Percentiles rank a stretch among this genome's conserved stretches.
These are phyloP conservation scores for Elongisporangium anandrum DNA, from an alignment of 352 stramenopile species.

Conservation along the genomic window DNA sequence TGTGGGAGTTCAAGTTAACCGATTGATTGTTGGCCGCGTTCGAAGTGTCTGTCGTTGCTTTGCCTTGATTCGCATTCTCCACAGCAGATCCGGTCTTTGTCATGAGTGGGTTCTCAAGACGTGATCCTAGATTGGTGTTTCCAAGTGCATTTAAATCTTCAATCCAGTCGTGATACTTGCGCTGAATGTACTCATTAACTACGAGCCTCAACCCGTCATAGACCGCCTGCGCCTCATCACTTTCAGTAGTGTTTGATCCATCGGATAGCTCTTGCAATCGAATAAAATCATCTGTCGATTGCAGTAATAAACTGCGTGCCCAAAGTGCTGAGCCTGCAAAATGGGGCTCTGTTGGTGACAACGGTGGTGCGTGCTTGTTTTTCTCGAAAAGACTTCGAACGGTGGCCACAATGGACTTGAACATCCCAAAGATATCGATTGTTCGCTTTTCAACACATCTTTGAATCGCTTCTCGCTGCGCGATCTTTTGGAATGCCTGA, in stretches of 20 bases:
- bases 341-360: slow-evolving; percentile 88
- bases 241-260: slow-evolving; percentile 65
- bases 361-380: slow-evolving; percentile 75
- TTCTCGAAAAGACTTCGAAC: slow-evolving; percentile 92
- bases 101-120: slow-evolving; percentile 86
- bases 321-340: slow-evolving; percentile 92
- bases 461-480: slow-evolving; percentile 91
- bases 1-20: slow-evolving; percentile 30
- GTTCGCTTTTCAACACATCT: slow-evolving; percentile 93
- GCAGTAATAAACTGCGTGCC: slow-evolving; percentile 85
- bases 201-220: slow-evolving; percentile 77
- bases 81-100: slow-evolving; percentile 51
- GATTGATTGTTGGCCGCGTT: slow-evolving; percentile 2
- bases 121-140: slow-evolving; percentile 70
- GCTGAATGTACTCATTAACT: slow-evolving; percentile 88
- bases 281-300: slow-evolving; percentile 71
- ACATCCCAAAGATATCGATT: slow-evolving; percentile 91
- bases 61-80: slow-evolving; percentile 1
- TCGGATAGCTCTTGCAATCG: slow-evolving; percentile 68
- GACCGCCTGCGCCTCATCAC: slow-evolving; percentile 67
- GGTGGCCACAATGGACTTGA: slow-evolving; percentile 73
- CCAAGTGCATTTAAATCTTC: slow-evolving; percentile 80
- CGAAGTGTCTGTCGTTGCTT: slow-evolving; percentile 4
- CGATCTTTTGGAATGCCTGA: slow-evolving; percentile 91
- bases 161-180: slow-evolving; percentile 90